These are phyloP conservation scores for Penicillium sp. DNA, from an alignment of 2,329 filamentous ascomycete genomes.

Conservation along the genomic window DNA sequence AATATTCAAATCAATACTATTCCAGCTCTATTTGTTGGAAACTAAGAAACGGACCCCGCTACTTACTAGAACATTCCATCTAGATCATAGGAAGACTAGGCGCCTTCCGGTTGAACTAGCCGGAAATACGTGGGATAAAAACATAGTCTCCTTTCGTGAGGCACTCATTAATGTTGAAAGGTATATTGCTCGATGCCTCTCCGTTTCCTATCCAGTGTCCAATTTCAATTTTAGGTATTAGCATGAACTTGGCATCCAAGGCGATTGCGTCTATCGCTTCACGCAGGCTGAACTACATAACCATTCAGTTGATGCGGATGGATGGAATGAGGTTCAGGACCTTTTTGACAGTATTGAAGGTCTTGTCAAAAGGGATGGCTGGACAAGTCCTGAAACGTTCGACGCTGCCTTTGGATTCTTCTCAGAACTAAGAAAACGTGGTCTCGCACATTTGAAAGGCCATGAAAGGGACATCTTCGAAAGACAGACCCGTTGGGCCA, in stretches of 20 bases:
- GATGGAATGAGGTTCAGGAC: constrained; percentile 32
- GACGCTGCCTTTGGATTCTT: constrained; percentile 40
- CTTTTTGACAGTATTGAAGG: constrained; percentile 40
- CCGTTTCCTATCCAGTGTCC: neutral
- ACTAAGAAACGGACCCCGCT: constrained; percentile 20
- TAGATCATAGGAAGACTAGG: constrained; percentile 27
- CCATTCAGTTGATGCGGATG: constrained; percentile 23
- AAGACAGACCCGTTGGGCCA: constrained; percentile 32
- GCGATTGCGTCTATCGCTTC: constrained; percentile 27
- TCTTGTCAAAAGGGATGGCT: constrained; percentile 42
- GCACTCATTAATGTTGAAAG: constrained; percentile 29
- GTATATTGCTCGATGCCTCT: constrained; percentile 11
- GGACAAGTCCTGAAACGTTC: constrained; percentile 40
- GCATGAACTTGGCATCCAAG: constrained; percentile 21
- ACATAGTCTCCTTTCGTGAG: constrained; percentile 28
- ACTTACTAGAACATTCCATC: constrained; percentile 22
- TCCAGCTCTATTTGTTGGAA: constrained; percentile 27
- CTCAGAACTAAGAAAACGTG: constrained; percentile 35
- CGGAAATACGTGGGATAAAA: constrained; percentile 29
- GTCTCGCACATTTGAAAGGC: constrained; percentile 33
- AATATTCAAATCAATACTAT: constrained; percentile 27
- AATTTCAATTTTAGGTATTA: constrained; percentile 17
- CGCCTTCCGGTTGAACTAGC: constrained; percentile 23
- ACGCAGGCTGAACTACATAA: constrained; percentile 23
- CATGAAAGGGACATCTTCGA: constrained; percentile 37